These are phyloP conservation scores for Pharus latifolius DNA, from an alignment of 176 grass and related monocot species.

Conservation along the genomic window DNA sequence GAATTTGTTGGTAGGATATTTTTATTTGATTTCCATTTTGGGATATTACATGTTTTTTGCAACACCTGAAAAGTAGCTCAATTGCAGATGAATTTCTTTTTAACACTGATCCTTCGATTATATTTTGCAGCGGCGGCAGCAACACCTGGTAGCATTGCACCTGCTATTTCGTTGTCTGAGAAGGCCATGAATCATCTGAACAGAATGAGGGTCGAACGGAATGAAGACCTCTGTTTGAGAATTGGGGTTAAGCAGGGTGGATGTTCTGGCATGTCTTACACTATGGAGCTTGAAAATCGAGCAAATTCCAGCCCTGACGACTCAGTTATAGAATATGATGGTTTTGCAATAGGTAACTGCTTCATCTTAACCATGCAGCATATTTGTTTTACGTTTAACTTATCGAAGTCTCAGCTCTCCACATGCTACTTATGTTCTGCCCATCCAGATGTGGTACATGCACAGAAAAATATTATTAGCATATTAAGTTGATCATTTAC, in stretches of 20 bases:
- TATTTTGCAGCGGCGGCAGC: constrained; percentile 24
- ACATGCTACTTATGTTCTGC: not conserved
- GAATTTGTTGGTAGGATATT: not conserved
- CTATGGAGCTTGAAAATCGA: constrained; percentile 83
- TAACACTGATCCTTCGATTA: not conserved
- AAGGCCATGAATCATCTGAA: constrained; percentile 82
- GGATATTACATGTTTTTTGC: not conserved
- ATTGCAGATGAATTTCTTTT: not conserved
- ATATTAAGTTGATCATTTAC: not conserved
- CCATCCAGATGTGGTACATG: not conserved
- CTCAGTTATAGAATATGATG: constrained; percentile 79
- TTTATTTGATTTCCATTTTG: no score
- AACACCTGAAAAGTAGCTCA: not conserved
- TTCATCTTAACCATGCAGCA: not conserved
- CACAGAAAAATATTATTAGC: not conserved
- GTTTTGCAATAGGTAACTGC: constrained; percentile 79
- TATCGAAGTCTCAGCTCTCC: not conserved
- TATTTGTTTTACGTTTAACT: not conserved
- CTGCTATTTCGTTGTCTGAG: constrained; percentile 78
- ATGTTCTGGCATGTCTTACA: constrained; percentile 99
- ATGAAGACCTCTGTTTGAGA: constrained; percentile 85
- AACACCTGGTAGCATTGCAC: constrained; percentile 49
- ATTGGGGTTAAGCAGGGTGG: constrained; percentile 98
- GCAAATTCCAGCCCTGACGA: constrained; percentile 50
- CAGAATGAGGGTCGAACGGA: constrained; percentile 69